These are phyloP conservation scores for Metarhizium robertsii DNA, from an alignment of 2,329 filamentous ascomycete genomes.

Conservation along the genomic window DNA sequence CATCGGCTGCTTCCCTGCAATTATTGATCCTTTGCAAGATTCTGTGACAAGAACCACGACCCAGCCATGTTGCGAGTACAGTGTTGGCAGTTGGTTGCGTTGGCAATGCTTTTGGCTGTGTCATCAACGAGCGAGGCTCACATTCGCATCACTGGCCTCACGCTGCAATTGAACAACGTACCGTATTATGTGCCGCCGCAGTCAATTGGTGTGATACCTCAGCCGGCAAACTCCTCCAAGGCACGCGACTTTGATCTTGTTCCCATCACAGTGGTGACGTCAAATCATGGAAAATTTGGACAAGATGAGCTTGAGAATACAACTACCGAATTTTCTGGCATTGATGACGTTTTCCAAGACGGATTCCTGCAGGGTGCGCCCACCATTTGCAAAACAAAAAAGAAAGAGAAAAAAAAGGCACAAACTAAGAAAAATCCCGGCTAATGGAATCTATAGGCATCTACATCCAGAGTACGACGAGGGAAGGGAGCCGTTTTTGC, in stretches of 20 bases:
- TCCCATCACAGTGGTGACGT: background rate
- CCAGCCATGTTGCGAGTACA: background rate
- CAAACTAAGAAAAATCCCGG: background rate
- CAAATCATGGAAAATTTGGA: background rate
- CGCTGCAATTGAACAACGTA: constrained; percentile 4
- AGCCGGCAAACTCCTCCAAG: background rate
- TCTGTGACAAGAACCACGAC: no score
- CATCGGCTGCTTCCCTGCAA: no score
- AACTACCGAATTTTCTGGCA: background rate
- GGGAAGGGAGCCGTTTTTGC: background rate
- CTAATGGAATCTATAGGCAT: background rate
- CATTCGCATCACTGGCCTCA: constrained; percentile 5
- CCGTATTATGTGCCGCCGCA: constrained; percentile 9
- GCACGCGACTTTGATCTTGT: background rate
- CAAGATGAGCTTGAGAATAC: background rate
- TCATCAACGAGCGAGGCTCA: background rate
- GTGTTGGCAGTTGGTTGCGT: background rate
- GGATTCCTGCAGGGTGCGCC: constrained; percentile 6
- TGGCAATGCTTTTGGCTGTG: background rate
- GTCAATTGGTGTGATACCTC: background rate
- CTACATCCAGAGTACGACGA: background rate
- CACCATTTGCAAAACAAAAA: no score
- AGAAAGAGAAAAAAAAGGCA: no score
- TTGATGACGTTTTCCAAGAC: constrained; percentile 9
- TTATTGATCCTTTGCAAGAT: no score